Evolutionary conservation across 495 filamentous ascomycete species (phyloP).

Genomic region (Penicillium longicatenatum): DNA sequence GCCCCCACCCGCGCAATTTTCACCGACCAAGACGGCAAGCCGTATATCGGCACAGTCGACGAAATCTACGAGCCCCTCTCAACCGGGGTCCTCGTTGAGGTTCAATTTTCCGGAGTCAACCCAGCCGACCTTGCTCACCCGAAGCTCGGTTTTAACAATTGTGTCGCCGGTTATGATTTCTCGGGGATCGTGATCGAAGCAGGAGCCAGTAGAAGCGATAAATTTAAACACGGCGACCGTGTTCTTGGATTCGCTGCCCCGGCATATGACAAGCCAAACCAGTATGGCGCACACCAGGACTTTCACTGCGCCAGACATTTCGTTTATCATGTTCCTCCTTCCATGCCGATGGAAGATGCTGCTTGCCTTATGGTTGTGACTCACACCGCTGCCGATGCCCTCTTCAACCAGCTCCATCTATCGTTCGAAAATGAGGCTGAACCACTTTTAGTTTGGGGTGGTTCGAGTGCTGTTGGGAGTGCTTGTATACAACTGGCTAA

Average conservation of each 20-base stretch:
- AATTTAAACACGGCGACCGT: background rate
- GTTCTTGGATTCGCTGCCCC: background rate
- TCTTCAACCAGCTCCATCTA: conserved; percentile 42
- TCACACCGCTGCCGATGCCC: background rate
- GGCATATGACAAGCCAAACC: background rate
- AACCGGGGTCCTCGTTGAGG: background rate
- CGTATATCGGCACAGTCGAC: background rate
- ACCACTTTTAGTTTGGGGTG: conserved; percentile 35
- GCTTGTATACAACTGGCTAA: conserved; percentile 30
- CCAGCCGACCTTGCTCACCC: conserved; percentile 7
- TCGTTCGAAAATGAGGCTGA: conserved; percentile 19
- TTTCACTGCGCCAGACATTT: conserved; percentile 1
- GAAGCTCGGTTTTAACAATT: background rate
- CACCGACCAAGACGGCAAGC: background rate
- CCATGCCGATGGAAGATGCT: background rate
- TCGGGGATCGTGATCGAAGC: background rate
- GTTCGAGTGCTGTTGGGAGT: conserved; percentile 23
- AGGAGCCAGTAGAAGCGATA: too few relatives aligned
- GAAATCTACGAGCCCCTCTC: background rate
- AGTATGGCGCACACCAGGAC: conserved; percentile 2
- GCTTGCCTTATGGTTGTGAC: background rate
- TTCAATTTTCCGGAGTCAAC: conserved; percentile 5
- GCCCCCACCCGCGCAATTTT: background rate
- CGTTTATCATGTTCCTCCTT: background rate
- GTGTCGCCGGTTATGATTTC: conserved; percentile 3